A percentile compares a stretch with the other conserved stretches of the same genome.
Conservation (phyloP, 495 filamentous ascomycete species). For the Tuber microsphaerosporum region DNA sequence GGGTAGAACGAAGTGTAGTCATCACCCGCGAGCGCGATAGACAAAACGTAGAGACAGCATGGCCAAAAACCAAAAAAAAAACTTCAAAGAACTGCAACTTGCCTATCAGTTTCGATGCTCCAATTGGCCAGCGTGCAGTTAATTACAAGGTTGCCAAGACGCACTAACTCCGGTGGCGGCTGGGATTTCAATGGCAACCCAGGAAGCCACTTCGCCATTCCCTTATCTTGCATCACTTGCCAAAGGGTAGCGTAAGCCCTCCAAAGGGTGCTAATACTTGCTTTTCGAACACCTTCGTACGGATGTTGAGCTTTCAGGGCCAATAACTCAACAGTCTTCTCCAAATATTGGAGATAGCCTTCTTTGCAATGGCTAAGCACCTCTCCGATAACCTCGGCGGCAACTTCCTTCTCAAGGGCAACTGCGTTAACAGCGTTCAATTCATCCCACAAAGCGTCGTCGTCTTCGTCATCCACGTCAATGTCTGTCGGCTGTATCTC, state of each 20-base stretch:
- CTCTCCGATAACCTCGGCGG: constrained; percentile 88
- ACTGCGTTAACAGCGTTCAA: constrained; percentile 71
- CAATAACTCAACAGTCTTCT: constrained; percentile 78
- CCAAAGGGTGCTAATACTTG: constrained; percentile 82
- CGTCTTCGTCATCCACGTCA: constrained; percentile 59
- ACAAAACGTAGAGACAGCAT: constrained; percentile 27
- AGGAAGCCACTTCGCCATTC: constrained; percentile 74
- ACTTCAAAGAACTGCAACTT: constrained; percentile 43
- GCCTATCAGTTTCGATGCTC: constrained; percentile 88
- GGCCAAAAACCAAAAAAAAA: constrained; percentile 31
- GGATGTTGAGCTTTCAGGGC: constrained; percentile 72
- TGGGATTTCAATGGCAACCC: constrained; percentile 76
- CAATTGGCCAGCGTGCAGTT: constrained; percentile 76
- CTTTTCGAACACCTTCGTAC: constrained; percentile 90
- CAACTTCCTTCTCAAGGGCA: constrained; percentile 94
- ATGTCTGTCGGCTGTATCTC: constrained; percentile 56
- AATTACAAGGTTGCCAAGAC: constrained; percentile 81
- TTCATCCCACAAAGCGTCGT: constrained; percentile 47
- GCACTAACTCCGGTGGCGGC: constrained; percentile 66
- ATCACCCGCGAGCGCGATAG: constrained; percentile 56
- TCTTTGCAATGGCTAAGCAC: constrained; percentile 75
- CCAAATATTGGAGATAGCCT: constrained; percentile 75
- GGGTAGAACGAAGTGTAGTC: constrained; percentile 87
- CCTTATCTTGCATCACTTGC: constrained; percentile 71
- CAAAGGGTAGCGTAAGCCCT: constrained; percentile 87